Evolutionary conservation across 2,329 filamentous ascomycete genomes (phyloP).

Genomic region (Fusarium tupiense): DNA sequence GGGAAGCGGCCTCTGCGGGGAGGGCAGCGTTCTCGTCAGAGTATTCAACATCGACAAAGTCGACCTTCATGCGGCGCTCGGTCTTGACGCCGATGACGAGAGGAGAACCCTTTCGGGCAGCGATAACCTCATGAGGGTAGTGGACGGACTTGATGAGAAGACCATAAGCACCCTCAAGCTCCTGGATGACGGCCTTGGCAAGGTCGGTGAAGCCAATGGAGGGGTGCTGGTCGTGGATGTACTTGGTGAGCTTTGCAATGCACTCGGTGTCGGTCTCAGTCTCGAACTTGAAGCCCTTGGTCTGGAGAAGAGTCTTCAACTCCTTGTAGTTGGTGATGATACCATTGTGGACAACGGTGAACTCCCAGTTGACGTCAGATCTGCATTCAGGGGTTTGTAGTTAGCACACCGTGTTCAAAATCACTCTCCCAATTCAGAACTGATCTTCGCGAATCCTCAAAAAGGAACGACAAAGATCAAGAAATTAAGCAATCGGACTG

Average conservation of each 20-base stretch:
- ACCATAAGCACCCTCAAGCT: slow-evolving; percentile 97
- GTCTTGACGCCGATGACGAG: slow-evolving; percentile 97
- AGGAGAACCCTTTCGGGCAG: slow-evolving; percentile 97
- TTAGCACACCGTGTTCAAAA: slow-evolving; percentile 26
- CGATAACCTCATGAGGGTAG: slow-evolving; percentile 97
- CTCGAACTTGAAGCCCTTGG: slow-evolving; percentile 98
- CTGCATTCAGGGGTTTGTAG: slow-evolving; percentile 56
- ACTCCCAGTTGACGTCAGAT: slow-evolving; percentile 95
- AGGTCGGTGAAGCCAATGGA: slow-evolving; percentile 95
- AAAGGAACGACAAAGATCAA: neutral
- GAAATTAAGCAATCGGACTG: neutral
- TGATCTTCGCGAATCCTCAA: slow-evolving; percentile 6
- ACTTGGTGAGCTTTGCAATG: slow-evolving; percentile 98
- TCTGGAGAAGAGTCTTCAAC: slow-evolving; percentile 88
- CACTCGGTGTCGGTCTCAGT: slow-evolving; percentile 99
- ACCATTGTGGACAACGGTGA: slow-evolving; percentile 97
- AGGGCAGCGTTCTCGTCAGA: slow-evolving; percentile 85
- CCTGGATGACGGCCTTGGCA: slow-evolving; percentile 96
- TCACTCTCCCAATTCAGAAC: neutral
- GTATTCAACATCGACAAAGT: slow-evolving; percentile 99
- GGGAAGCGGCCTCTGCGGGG: slow-evolving; percentile 91
- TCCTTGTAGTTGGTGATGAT: slow-evolving; percentile 99
- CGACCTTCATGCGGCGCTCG: slow-evolving; percentile 99
- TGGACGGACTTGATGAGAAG: slow-evolving; percentile 98
- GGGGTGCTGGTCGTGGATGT: slow-evolving; percentile 94